A percentile compares a stretch with the other conserved stretches of the same genome.
Evolutionary conservation across 1,284 basidiomycete species (phyloP).

Genomic region (Apiotrichum domesticum): DNA sequence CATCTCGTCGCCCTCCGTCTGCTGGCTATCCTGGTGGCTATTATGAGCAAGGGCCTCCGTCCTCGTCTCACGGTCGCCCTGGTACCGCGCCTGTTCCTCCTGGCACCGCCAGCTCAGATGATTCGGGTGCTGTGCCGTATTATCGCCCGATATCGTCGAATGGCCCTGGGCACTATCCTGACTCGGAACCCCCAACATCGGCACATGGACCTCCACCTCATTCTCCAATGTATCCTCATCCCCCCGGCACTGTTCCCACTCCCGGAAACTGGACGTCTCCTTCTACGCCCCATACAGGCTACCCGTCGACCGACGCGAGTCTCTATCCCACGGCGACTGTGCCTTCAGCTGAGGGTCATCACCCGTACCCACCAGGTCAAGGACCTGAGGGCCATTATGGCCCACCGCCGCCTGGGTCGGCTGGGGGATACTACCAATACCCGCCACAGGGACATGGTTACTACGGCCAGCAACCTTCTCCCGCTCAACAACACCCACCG

Average conservation of each 20-base stretch:
- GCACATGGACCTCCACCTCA: constrained; percentile 39
- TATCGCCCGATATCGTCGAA: constrained; percentile 41
- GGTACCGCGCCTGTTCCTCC: constrained; percentile 19
- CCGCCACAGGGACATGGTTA: constrained; percentile 22
- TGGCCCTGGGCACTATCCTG: constrained; percentile 40
- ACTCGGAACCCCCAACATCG: constrained; percentile 40
- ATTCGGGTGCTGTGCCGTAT: constrained; percentile 28
- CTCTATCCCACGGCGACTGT: constrained; percentile 25
- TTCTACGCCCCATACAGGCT: constrained; percentile 24
- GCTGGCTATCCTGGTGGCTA: constrained; percentile 24
- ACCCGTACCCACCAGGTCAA: constrained; percentile 16
- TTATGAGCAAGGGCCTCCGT: constrained; percentile 31
- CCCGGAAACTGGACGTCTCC: constrained; percentile 34
- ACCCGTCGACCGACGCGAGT: constrained; percentile 24
- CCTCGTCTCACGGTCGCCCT: constrained; percentile 18
- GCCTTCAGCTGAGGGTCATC: constrained; percentile 19
- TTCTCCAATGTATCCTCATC: constrained; percentile 37
- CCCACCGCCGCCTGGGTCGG: constrained; percentile 27
- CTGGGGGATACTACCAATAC: constrained; percentile 26
- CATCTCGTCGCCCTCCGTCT: constrained; percentile 34
- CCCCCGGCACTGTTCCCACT: constrained; percentile 7
- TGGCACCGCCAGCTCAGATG: constrained; percentile 25
- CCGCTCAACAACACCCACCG: constrained; percentile 7
- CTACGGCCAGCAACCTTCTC: constrained; percentile 20
- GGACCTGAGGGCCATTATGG: constrained; percentile 18